Percentiles rank a stretch among this genome's conserved stretches.
Evolutionary conservation across 1,284 basidiomycete genomes (phyloP).

Genomic region (Cryptococcus depauperatus): DNA sequence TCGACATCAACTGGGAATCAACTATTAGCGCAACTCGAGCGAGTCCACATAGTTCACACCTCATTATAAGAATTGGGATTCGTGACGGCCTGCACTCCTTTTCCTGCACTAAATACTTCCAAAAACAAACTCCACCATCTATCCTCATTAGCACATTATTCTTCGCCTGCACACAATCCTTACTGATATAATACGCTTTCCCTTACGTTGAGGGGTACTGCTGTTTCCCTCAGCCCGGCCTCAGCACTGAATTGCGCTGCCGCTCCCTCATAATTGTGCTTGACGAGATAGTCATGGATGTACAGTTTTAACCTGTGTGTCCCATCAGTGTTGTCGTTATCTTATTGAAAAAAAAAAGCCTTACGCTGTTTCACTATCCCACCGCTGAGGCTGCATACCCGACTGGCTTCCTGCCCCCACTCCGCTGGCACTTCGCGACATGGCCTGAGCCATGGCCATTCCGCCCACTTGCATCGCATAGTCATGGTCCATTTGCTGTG

Average conservation of each 20-base stretch:
- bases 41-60: conserved; percentile 19
- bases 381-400: too few relatives aligned
- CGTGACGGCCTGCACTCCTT: conserved; percentile 36
- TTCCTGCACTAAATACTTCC: conserved; percentile 44
- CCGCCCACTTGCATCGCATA: not conserved
- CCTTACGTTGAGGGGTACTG: conserved; percentile 40
- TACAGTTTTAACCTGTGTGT: conserved; percentile 36
- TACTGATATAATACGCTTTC: conserved; percentile 45
- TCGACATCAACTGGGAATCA: too few relatives aligned
- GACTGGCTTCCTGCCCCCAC: too few relatives aligned
- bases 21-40: too few relatives aligned
- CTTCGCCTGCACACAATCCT: conserved; percentile 10
- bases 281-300: conserved; percentile 42
- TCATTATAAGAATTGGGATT: conserved; percentile 40
- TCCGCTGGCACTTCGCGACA: not conserved
- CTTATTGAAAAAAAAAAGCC: not conserved
- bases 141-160: not conserved
- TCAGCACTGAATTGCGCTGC: conserved; percentile 39
- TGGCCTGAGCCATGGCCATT: conserved; percentile 22
- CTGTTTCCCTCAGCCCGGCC: conserved; percentile 35
- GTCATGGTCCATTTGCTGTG: not conserved
- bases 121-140: conserved; percentile 47
- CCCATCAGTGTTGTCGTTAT: conserved; percentile 8
- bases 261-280: conserved; percentile 31
- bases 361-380: too few relatives aligned